Percentiles rank a stretch among this genome's conserved stretches.
phyloP scores from a whole-genome alignment of 176 grass and related monocot genomes.

The Metroxylon sagu region DNA sequence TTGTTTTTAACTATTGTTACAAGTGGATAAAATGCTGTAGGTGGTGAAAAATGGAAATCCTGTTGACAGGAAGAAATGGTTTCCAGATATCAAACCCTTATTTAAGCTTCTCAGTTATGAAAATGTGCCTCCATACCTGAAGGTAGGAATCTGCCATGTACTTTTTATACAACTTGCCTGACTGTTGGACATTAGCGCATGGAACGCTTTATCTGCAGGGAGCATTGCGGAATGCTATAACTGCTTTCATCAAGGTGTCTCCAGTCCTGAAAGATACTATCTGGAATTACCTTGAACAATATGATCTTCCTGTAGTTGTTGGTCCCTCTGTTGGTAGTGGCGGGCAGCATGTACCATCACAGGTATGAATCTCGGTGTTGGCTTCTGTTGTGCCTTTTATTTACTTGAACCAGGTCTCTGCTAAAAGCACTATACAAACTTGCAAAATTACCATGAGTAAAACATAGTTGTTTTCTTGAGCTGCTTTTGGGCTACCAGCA shows the following conservation, averaged over 20 bases:
- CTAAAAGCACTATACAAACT: too few relatives aligned
- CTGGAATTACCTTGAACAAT: slow-evolving; percentile 96
- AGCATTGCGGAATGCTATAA: slow-evolving; percentile 69
- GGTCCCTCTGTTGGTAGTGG: slow-evolving; percentile 20
- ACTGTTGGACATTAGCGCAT: slow-evolving; percentile 9
- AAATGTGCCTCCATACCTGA: slow-evolving; percentile 95
- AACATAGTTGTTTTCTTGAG: too few relatives aligned
- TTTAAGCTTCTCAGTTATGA: slow-evolving; percentile 98
- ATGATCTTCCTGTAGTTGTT: slow-evolving; percentile 78
- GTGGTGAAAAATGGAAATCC: slow-evolving; percentile 98
- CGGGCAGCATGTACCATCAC: slow-evolving; percentile 42
- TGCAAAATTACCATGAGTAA: too few relatives aligned
- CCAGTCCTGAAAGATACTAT: slow-evolving; percentile 71
- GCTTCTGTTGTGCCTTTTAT: neutral
- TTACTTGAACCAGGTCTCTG: neutral
- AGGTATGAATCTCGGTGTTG: slow-evolving; percentile 28
- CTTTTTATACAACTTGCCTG: slow-evolving; percentile 1
- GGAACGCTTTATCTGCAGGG: slow-evolving; percentile 41
- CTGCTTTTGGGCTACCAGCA: too few relatives aligned
- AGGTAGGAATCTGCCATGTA: slow-evolving; percentile 35
- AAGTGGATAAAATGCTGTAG: slow-evolving; percentile 36
- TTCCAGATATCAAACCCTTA: slow-evolving; percentile 82
- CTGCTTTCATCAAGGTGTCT: slow-evolving; percentile 90
- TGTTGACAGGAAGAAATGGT: slow-evolving; percentile 76
- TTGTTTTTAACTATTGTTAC: too few relatives aligned